Conservation (phyloP, 139 green algal species). For the Chlorella sp. region DNA sequence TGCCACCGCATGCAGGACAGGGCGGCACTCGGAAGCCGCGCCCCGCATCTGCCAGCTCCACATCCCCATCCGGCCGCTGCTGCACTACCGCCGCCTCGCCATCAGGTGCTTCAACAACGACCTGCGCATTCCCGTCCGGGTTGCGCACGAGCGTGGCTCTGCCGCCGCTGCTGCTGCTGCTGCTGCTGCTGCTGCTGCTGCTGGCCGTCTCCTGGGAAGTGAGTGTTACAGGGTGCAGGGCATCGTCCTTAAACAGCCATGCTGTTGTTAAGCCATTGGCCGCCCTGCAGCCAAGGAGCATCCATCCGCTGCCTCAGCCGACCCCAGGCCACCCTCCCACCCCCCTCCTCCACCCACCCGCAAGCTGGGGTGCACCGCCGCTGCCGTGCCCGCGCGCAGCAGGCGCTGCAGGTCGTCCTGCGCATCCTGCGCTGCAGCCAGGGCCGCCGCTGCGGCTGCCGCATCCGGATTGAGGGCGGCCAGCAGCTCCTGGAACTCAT, state of each 20-base stretch:
- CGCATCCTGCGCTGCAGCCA: slow-evolving; percentile 20
- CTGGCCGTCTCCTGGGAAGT: neutral
- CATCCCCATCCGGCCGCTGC: slow-evolving; percentile 80
- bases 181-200: slow-evolving; percentile 15
- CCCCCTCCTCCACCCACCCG: neutral
- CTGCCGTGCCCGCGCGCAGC: slow-evolving; percentile 23
- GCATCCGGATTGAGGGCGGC: slow-evolving; percentile 68
- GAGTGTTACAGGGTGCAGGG: neutral
- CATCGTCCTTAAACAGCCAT: no score
- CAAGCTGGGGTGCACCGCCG: slow-evolving; percentile 14
- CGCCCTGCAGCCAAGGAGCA: no score
- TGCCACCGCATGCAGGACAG: slow-evolving; percentile 73
- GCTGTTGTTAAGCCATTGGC: no score
- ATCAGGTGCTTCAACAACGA: neutral
- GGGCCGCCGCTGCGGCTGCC: slow-evolving; percentile 44
- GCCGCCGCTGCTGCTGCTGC: neutral
- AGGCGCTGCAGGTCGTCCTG: slow-evolving; percentile 7
- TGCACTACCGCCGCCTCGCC: neutral
- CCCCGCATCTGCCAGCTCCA: slow-evolving; percentile 68
- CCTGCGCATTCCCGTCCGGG: neutral
- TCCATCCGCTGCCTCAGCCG: no score
- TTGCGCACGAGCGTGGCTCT: neutral
- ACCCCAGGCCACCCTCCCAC: neutral
- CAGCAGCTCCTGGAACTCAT: slow-evolving; percentile 68
- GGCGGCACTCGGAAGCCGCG: slow-evolving; percentile 71